phyloP scores from a whole-genome alignment of 2,329 filamentous ascomycete genomes.

The Podosphaera xanthii region DNA sequence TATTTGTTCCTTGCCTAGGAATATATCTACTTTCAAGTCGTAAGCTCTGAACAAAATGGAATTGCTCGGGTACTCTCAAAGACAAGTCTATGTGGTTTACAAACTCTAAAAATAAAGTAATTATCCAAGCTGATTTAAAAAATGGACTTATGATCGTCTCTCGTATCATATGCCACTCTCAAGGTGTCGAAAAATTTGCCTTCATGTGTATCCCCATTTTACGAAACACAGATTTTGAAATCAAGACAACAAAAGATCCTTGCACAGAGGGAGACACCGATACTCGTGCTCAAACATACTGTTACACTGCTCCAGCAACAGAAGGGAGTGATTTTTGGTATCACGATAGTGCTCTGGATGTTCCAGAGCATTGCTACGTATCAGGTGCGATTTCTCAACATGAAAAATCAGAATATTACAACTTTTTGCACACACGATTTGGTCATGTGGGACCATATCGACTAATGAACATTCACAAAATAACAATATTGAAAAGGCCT shows the following conservation, averaged over 20 bases:
- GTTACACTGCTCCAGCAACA: no score
- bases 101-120: not conserved
- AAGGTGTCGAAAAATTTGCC: not conserved
- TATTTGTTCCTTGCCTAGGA: not conserved
- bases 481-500: not conserved
- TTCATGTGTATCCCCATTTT: not conserved
- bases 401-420: no score
- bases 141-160: not conserved
- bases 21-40: not conserved
- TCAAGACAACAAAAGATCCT: no score
- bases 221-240: no score
- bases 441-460: not conserved
- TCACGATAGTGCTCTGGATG: no score
- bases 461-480: not conserved
- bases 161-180: not conserved
- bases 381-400: no score
- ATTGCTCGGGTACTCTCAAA: not conserved
- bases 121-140: not conserved
- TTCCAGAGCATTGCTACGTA: no score
- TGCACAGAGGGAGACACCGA: no score
- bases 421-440: not conserved
- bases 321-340: no score
- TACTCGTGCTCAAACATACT: no score
- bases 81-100: not conserved
- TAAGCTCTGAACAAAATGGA: not conserved